These are phyloP conservation scores for Atkinsonella texensis DNA, from an alignment of 2,329 filamentous ascomycete genomes.

Conservation along the genomic window DNA sequence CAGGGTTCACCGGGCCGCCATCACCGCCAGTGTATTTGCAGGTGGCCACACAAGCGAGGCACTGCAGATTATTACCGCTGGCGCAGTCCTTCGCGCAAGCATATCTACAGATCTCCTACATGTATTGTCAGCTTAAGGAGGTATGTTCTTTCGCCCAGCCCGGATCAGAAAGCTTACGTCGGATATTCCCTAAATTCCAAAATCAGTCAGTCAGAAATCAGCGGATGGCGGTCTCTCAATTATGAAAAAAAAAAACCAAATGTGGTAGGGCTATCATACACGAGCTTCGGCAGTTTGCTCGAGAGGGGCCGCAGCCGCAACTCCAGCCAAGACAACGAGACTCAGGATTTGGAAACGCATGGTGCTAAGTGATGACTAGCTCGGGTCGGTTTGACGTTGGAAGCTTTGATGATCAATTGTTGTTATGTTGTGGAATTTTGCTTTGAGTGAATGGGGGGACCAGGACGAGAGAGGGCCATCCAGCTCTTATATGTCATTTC, in stretches of 20 bases:
- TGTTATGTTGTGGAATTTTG: not conserved
- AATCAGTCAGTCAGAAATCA: no score
- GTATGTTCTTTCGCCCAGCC: no score
- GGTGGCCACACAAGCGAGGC: not conserved
- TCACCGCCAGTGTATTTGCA: not conserved
- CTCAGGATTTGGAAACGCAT: not conserved
- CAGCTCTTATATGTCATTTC: no score
- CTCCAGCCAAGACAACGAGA: not conserved
- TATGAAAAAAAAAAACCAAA: no score
- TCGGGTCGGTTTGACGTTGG: no score
- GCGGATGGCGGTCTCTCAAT: no score
- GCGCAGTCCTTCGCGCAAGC: not conserved
- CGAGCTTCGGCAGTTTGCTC: not conserved
- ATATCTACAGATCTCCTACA: not conserved
- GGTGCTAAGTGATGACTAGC: no score
- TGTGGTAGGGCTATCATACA: not conserved
- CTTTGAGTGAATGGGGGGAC: no score
- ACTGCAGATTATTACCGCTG: not conserved
- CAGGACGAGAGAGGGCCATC: no score
- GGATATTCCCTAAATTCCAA: not conserved
- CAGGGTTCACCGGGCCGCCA: not conserved
- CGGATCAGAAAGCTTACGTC: not conserved
- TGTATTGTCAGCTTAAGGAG: no score
- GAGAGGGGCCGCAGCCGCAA: not conserved
- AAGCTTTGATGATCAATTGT: no score